phyloP scores from a whole-genome alignment of 148 eudicot species.

The Chenopodium suecicum region DNA sequence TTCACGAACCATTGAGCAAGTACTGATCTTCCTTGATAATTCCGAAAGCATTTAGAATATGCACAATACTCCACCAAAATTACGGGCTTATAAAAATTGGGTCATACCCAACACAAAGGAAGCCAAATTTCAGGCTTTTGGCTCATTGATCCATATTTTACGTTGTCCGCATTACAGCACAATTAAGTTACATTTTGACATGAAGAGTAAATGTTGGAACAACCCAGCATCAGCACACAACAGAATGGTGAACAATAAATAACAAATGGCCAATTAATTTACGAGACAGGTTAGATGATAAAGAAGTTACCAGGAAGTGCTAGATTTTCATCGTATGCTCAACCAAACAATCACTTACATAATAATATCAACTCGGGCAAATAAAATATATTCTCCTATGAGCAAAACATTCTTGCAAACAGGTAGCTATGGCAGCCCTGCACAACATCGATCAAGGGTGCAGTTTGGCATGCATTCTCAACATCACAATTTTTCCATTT shows the following conservation, averaged over 20 bases:
- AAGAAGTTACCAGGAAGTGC: not conserved
- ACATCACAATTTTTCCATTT: conserved; percentile 74
- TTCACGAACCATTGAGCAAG: too few species aligned
- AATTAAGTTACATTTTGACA: conserved; percentile 7
- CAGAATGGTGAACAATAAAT: conserved; percentile 7
- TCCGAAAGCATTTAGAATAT: too few species aligned
- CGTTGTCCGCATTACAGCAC: not conserved
- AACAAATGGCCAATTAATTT: not conserved
- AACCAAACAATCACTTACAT: not conserved
- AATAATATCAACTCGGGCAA: too few species aligned
- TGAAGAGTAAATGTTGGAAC: not conserved
- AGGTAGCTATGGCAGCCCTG: conserved; percentile 89
- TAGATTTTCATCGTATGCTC: not conserved
- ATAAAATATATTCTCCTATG: conserved; percentile 32
- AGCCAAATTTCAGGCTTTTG: not conserved
- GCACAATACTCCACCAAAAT: too few species aligned
- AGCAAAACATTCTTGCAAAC: conserved; percentile 84
- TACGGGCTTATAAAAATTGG: too few species aligned
- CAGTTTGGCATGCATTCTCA: conserved; percentile 86
- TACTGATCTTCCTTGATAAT: too few species aligned
- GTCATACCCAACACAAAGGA: not conserved
- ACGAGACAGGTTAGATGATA: not conserved
- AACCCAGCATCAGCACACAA: conserved; percentile 10
- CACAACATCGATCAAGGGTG: conserved; percentile 75
- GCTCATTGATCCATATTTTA: not conserved